Percentiles rank a stretch among this genome's conserved stretches.
phyloP scores from a whole-genome alignment of 73 alveolate species.

The Tetrahymena borealis region DNA sequence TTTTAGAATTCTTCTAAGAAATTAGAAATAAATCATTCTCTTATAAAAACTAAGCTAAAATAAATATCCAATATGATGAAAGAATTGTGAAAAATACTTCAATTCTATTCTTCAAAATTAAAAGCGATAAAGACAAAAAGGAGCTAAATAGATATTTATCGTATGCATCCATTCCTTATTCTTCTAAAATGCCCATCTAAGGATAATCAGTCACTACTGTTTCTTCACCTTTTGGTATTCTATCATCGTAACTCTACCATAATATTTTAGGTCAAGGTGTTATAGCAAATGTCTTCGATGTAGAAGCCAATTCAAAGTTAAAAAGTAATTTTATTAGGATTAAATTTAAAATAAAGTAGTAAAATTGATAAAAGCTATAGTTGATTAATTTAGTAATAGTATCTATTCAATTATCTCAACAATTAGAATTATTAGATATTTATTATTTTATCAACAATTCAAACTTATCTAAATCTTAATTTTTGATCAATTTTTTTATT shows the following conservation, averaged over 20 bases:
- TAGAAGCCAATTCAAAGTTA: background rate
- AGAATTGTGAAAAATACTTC: background rate
- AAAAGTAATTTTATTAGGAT: background rate
- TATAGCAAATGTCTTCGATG: background rate
- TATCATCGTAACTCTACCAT: background rate
- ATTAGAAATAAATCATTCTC: background rate
- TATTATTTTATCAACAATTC: too few species aligned
- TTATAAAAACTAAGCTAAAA: background rate
- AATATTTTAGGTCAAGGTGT: background rate
- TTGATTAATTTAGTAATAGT: too few species aligned
- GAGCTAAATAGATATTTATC: background rate
- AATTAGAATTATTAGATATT: too few species aligned
- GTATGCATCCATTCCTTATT: background rate
- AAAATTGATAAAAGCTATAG: too few species aligned
- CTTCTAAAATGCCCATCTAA: background rate
- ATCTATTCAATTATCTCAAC: background rate
- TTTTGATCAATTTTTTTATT: too few species aligned
- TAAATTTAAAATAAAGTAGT: background rate
- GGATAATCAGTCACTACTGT: background rate
- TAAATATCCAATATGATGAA: background rate
- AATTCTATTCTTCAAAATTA: background rate
- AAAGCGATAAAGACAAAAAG: background rate
- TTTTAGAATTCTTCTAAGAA: background rate
- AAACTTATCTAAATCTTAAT: too few species aligned
- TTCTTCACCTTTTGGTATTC: background rate